Evolutionary conservation across 345 rosid species (phyloP), one percentile per base, ranked within the genome.

Genomic region (Crucihimalaya himalaica): DNA sequence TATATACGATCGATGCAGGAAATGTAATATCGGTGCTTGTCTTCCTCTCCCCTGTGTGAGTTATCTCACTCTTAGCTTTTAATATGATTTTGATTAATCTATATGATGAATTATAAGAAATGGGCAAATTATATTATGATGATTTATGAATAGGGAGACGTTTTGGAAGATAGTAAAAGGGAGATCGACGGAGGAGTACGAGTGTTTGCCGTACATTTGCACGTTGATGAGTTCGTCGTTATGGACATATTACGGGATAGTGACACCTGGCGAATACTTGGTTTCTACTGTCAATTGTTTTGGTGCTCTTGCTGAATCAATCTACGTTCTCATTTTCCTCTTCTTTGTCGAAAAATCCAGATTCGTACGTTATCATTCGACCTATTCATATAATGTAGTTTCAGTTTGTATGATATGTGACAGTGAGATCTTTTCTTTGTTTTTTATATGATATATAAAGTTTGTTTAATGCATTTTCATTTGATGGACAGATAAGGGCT

Each of bases 201-300:
- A 86, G 76, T 83, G 89, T 70, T 80, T 92, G 39, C 97, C 97
- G 1, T 92, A 88, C 72, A 27, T 92, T 1, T 88, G 96, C 69
- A 89, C 90, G 18, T 68, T 92, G 74, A 42, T 92, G 47, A 77
- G 70, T 58, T 74, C 92, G 32, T 82, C 88, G 2, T 57, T 92
- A n/a, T 92, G 97, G 97, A 86, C 92, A 29, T 92, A 88, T 72
- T 92, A 92, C 63, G 96, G 97, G 4, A 74, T 83, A 39, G 86
- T 79, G 34, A 88, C 83, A 60, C 87, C 96, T 18, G 93, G 91
- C 27, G 86, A 63, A n/a, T 84, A 73, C 58, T 84, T 92, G 65
- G 87, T 92, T 5, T 80, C 90, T 58, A 89, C 97, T 8, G 85
- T 92, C 23, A 88, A 86, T 75, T 84, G 92, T 11, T 89, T 92